Conservation (phyloP, 2,329 filamentous ascomycete genomes). For the Gnomoniopsis smithogilvyi region DNA sequence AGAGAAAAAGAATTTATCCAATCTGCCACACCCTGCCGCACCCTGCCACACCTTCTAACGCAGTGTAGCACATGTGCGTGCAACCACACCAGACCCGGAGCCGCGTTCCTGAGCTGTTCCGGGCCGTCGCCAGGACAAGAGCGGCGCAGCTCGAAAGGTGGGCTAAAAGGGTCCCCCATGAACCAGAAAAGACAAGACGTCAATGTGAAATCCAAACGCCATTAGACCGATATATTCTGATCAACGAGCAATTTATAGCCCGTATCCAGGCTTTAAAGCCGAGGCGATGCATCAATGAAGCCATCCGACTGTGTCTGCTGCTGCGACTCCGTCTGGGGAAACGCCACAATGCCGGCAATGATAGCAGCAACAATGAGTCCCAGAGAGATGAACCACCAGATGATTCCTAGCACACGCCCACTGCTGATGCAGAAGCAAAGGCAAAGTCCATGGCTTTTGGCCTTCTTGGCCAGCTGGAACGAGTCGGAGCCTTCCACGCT, state of each 20-base stretch:
- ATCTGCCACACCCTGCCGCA: not conserved
- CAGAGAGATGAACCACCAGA: slow-evolving; percentile 73
- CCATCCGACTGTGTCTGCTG: slow-evolving; percentile 66
- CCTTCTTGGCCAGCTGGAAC: slow-evolving; percentile 73
- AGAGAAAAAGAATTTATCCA: not conserved
- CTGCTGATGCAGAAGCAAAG: slow-evolving; percentile 10
- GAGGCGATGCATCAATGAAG: slow-evolving; percentile 44
- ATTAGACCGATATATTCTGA: not conserved
- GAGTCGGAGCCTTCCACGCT: slow-evolving; percentile 80
- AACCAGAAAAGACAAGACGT: too few relatives aligned
- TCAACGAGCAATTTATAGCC: not conserved
- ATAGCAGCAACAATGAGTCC: slow-evolving; percentile 71
- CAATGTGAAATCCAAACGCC: not conserved
- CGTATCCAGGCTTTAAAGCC: not conserved
- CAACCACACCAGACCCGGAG: too few relatives aligned
- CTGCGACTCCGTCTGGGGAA: slow-evolving; percentile 65
- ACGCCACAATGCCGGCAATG: slow-evolving; percentile 72
- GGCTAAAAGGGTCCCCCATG: too few relatives aligned
- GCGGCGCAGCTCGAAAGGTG: too few relatives aligned
- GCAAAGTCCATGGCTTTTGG: slow-evolving; percentile 76
- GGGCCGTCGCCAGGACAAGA: too few relatives aligned
- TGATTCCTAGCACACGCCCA: slow-evolving; percentile 58
- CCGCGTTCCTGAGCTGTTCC: too few relatives aligned
- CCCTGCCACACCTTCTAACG: too few relatives aligned
- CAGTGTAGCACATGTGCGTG: too few relatives aligned